phyloP scores from a whole-genome alignment of 208 protist genomes.

The Acanthamoeba polyphaga region DNA sequence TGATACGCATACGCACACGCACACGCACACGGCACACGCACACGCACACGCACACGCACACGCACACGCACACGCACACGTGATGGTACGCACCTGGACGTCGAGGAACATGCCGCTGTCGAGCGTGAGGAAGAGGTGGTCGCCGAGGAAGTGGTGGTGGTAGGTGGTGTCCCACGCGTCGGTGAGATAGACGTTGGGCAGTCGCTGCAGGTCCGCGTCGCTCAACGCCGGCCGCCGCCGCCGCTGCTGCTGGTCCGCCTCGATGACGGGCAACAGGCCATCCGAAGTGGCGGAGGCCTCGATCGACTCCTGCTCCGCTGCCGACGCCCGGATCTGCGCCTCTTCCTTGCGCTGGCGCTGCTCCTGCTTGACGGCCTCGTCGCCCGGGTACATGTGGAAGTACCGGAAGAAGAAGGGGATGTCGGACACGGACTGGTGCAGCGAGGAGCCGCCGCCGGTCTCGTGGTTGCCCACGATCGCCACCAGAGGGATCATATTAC shows the following conservation, averaged over 20 bases:
- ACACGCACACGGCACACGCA: too few species aligned
- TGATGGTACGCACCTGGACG: neutral
- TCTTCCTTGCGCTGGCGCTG: constrained; percentile 34
- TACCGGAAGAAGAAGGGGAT: constrained; percentile 70
- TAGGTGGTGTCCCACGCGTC: constrained; percentile 56
- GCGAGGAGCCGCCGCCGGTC: constrained; percentile 64
- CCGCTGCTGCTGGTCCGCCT: neutral
- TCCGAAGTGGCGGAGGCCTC: neutral
- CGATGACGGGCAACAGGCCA: neutral
- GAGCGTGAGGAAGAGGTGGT: constrained; percentile 38
- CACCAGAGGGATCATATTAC: constrained; percentile 68
- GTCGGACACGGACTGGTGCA: constrained; percentile 9
- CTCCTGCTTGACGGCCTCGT: constrained; percentile 31
- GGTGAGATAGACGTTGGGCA: constrained; percentile 32
- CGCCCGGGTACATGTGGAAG: constrained; percentile 60
- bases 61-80: neutral
- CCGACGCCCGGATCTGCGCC: neutral
- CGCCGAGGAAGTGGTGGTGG: constrained; percentile 54
- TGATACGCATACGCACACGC: too few species aligned
- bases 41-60: too few species aligned
- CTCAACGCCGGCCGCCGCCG: neutral
- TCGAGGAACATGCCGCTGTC: constrained; percentile 67
- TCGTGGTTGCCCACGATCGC: constrained; percentile 82
- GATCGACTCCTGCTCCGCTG: neutral
- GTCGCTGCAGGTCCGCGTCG: neutral